Conservation (phyloP, 78 protist species). For the Emiliania huxleyi region DNA sequence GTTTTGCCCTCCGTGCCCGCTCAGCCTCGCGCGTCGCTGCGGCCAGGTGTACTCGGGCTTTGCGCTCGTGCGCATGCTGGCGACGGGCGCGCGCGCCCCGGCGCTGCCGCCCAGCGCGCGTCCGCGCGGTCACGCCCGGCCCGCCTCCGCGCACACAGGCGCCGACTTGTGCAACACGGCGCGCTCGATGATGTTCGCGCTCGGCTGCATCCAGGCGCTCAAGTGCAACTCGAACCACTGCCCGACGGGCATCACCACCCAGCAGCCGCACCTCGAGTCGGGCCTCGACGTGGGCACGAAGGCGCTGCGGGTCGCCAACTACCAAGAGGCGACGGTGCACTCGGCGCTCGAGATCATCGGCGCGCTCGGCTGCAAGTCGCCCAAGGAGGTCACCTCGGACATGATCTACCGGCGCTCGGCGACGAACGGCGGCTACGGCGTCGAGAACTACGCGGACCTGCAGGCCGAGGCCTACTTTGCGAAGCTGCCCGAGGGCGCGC, state of each 20-base stretch:
- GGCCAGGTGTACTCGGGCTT: background rate
- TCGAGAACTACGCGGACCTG: background rate
- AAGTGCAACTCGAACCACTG: constrained; percentile 26
- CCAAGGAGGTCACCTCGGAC: background rate
- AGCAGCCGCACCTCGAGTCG: background rate
- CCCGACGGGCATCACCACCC: constrained; percentile 42
- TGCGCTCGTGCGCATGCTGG: background rate
- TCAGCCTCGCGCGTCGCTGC: too few species aligned
- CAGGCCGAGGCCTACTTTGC: background rate
- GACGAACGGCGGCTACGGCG: background rate
- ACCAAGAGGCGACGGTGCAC: background rate
- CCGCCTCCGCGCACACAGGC: background rate
- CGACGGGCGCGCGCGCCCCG: background rate
- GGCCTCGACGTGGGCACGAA: constrained; percentile 1
- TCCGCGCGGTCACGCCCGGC: background rate
- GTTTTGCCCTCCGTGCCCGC: too few species aligned
- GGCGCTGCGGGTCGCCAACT: background rate
- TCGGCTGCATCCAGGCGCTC: constrained; percentile 35
- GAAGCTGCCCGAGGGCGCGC: background rate
- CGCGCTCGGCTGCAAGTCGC: background rate
- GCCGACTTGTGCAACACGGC: constrained; percentile 31
- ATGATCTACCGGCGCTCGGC: background rate
- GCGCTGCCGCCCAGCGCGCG: background rate
- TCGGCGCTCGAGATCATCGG: constrained; percentile 12
- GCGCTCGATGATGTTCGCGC: constrained; percentile 26